Base-by-base conservation (phyloP, 208 protist genomes). In the Crithidia mellificae region DNA sequence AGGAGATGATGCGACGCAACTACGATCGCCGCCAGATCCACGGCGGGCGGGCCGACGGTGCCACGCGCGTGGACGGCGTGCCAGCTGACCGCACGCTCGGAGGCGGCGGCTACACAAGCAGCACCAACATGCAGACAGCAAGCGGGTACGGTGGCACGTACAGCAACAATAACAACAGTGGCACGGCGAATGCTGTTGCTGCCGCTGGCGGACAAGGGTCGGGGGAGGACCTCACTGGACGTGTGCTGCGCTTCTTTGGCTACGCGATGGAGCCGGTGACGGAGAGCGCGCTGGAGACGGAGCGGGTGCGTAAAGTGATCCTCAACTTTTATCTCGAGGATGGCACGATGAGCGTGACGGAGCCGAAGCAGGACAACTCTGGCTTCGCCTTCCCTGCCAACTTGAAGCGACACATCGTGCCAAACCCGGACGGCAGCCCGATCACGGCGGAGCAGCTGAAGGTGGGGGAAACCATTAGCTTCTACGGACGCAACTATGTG, bases 251-350 rank as follows among this genome's bases (percentile, higher is more conserved):
- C 51, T 99, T 98, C 74, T 96, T 96, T 65, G 96, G 79, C 27
- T 99, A 95, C 77, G 98, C 98, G 78, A 77, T 90, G 30, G 97
- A 99, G 80, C 70, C 83, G 7, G 95, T 99, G 25, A 74, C 90
- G 53, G 96, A 98, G 70, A 96, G 86, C 55, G 69, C 63, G 2
- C 41, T 92, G 0, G 98, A 99, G 77, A 74, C 72, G 29, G 75
- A 63, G 36, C 90, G 98, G 52, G 82, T 99, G 44, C 87, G 96
- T 56, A 95, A 93, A 61, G 91, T 96, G 55, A 89, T 87, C 58
- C 81, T 99, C 17, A 78, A 95, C 59, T 98, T 93, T 63, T 98
- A 93, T 67, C 87, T 99, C 15, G 76, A 85, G 41, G 97, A 99
- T 72, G 97, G 97, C 59, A 96, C 97, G 46, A 68, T 99, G 15